phyloP scores from a whole-genome alignment of 1,139 yeast species.

The Yamadazyma friedrichii region DNA sequence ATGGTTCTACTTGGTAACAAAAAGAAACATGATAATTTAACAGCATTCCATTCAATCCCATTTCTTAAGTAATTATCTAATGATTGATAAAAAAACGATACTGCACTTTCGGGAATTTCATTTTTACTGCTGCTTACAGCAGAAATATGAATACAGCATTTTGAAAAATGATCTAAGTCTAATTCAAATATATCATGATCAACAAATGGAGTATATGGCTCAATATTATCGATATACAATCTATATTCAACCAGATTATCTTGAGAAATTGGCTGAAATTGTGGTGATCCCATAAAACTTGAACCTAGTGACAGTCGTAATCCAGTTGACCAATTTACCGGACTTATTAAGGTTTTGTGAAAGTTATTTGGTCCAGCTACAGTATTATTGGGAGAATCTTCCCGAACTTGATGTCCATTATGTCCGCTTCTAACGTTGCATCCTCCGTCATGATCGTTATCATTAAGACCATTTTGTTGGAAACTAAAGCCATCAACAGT shows the following conservation, averaged over 20 bases:
- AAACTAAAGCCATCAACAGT: slow-evolving; percentile 2
- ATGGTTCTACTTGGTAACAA: slow-evolving; percentile 18
- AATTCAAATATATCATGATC: slow-evolving; percentile 12
- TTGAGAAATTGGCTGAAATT: not conserved
- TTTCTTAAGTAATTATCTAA: slow-evolving; percentile 10
- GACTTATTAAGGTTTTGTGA: slow-evolving; percentile 1
- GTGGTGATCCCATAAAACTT: not conserved
- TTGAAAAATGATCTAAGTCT: slow-evolving; percentile 16
- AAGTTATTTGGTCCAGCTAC: not conserved
- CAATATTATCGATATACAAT: slow-evolving; percentile 16
- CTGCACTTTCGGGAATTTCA: slow-evolving; percentile 15
- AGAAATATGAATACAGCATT: slow-evolving; percentile 21
- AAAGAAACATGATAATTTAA: slow-evolving; percentile 19
- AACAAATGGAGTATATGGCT: slow-evolving; percentile 22
- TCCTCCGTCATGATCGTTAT: no score
- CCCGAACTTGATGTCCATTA: not conserved
- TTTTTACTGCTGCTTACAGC: slow-evolving; percentile 14
- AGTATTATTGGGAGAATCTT: not conserved
- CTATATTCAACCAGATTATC: slow-evolving; percentile 7
- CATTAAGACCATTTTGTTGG: not conserved
- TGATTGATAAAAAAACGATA: slow-evolving; percentile 13
- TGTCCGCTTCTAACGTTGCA: no score
- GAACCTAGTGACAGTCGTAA: not conserved
- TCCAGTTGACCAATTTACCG: slow-evolving; percentile 4
- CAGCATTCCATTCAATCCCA: slow-evolving; percentile 17